phyloP scores from a whole-genome alignment of 345 rosid genomes.

The Cochlearia excelsa region DNA sequence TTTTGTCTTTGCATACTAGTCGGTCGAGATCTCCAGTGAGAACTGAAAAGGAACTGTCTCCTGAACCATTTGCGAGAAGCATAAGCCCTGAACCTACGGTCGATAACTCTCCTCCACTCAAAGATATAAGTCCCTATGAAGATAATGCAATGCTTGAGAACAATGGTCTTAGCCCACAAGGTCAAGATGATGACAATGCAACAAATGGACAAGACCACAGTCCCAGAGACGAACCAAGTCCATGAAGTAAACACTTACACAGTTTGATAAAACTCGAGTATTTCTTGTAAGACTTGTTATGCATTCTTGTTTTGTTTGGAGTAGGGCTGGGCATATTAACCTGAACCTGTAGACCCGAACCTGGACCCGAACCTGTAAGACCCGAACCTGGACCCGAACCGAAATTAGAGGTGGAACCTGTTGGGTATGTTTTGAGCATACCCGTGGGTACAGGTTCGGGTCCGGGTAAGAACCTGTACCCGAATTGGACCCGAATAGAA shows the following conservation, averaged over 20 bases:
- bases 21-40: conserved; percentile 73
- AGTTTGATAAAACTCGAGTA: background rate
- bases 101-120: conserved; percentile 40
- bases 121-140: conserved; percentile 48
- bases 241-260: background rate
- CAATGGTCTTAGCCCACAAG: conserved; percentile 42
- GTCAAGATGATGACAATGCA: conserved; percentile 22
- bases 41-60: conserved; percentile 48
- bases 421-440: no score
- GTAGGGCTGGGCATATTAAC: no score
- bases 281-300: conserved; percentile 6
- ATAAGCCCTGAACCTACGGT: conserved; percentile 38
- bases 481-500: no score
- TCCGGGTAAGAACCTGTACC: no score
- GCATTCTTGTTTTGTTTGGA: background rate
- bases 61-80: conserved; percentile 38
- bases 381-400: no score
- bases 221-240: conserved; percentile 30
- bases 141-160: conserved; percentile 33
- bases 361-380: no score
- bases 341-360: no score
- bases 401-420: no score
- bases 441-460: no score
- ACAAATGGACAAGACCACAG: conserved; percentile 46
- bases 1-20: conserved; percentile 22